phyloP scores from a whole-genome alignment of 352 stramenopile genomes.

The Globisporangium viniferum region DNA sequence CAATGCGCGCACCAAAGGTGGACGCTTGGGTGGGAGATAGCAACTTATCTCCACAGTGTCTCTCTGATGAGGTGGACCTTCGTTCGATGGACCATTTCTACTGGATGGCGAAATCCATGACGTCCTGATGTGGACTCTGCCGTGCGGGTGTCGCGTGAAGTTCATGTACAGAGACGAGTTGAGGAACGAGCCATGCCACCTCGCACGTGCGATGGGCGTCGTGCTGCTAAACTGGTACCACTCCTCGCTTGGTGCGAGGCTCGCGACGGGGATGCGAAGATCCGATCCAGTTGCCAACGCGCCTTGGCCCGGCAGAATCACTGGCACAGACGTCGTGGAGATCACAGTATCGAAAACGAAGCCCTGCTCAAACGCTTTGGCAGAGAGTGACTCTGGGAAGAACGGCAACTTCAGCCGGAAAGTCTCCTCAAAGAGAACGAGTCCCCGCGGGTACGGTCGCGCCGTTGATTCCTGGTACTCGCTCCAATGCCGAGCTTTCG shows the following conservation, averaged over 20 bases:
- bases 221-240: conserved; percentile 79
- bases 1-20: conserved; percentile 5
- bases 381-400: conserved; percentile 45
- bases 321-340: conserved; percentile 45
- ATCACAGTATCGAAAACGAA: conserved; percentile 33
- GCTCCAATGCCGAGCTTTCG: conserved; percentile 21
- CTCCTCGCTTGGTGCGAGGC: conserved; percentile 47
- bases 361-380: conserved; percentile 48
- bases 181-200: conserved; percentile 61
- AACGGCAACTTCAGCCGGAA: conserved; percentile 43
- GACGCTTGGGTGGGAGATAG: conserved; percentile 14
- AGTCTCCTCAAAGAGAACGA: conserved; percentile 44
- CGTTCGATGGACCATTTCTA: background rate
- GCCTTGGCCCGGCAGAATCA: conserved; percentile 48
- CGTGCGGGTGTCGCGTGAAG: conserved; percentile 40
- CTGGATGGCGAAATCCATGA: conserved; percentile 33
- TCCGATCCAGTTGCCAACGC: background rate
- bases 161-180: conserved; percentile 44
- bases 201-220: conserved; percentile 28
- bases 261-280: conserved; percentile 29
- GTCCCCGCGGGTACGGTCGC: conserved; percentile 13
- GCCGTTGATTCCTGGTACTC: background rate
- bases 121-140: conserved; percentile 39
- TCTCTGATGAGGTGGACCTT: background rate
- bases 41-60: background rate